Conservation (phyloP, 495 filamentous ascomycete genomes). For the Penicillium dipodomyicola region DNA sequence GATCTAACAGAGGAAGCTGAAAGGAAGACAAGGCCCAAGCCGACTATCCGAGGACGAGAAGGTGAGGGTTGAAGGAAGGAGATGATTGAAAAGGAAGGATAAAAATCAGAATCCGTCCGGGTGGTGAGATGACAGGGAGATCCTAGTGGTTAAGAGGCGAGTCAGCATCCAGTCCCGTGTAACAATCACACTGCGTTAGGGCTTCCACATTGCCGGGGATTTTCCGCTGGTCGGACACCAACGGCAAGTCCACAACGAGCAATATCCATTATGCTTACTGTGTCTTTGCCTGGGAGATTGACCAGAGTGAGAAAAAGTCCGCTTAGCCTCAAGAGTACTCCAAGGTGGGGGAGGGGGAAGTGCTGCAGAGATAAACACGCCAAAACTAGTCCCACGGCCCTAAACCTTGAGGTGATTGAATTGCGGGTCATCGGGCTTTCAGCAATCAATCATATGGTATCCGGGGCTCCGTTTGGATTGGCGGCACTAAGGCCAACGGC, state of each 20-base stretch:
- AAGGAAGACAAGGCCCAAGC: background rate
- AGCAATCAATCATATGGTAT: slow-evolving; percentile 25
- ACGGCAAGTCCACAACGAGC: slow-evolving; percentile 8
- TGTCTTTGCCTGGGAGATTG: slow-evolving; percentile 11
- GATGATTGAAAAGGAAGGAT: slow-evolving; percentile 5
- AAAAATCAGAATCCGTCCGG: slow-evolving; percentile 8
- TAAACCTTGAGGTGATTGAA: slow-evolving; percentile 25
- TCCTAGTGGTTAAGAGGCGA: slow-evolving; percentile 31
- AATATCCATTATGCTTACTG: slow-evolving; percentile 24
- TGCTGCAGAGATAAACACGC: slow-evolving; percentile 7
- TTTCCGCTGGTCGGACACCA: slow-evolving; percentile 14
- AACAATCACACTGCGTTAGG: slow-evolving; percentile 35
- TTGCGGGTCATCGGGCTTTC: slow-evolving; percentile 16
- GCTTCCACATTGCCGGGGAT: slow-evolving; percentile 23
- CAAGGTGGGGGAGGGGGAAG: slow-evolving; percentile 3
- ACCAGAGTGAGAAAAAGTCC: slow-evolving; percentile 10
- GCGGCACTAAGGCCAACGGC: slow-evolving; percentile 19
- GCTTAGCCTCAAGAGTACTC: slow-evolving; percentile 9
- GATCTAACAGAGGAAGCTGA: background rate
- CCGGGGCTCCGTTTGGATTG: slow-evolving; percentile 23
- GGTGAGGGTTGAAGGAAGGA: slow-evolving; percentile 1
- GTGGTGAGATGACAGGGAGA: slow-evolving; percentile 22
- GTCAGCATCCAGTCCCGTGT: slow-evolving; percentile 31
- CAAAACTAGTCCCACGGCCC: slow-evolving; percentile 14
- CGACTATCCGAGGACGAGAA: slow-evolving; percentile 1